Evolutionary conservation across 176 grass and related monocot genomes (phyloP).

Genomic region (Tillandsia fasciculata): DNA sequence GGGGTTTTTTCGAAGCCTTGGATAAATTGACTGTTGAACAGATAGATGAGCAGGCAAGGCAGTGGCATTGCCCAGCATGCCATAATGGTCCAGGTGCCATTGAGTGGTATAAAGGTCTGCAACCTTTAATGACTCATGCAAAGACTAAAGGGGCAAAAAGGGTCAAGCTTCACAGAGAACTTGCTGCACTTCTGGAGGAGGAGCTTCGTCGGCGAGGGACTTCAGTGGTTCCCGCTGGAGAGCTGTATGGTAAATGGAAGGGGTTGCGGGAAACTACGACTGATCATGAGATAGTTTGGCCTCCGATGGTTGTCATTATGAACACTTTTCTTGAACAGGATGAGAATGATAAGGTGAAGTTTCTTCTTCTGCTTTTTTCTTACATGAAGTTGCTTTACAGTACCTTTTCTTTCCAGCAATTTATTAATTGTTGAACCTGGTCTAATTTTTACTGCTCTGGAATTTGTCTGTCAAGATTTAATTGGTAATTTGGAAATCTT

Average conservation of each 20-base stretch:
- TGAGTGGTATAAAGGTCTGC: conserved; percentile 81
- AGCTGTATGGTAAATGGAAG: conserved; percentile 83
- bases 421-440: background rate
- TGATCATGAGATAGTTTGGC: conserved; percentile 65
- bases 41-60: conserved; percentile 45
- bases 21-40: conserved; percentile 49
- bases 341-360: conserved; percentile 61
- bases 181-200: conserved; percentile 62
- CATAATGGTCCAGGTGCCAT: conserved; percentile 88
- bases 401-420: background rate
- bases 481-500: no score
- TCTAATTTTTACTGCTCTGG: background rate
- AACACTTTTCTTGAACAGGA: conserved; percentile 66
- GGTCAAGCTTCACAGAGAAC: conserved; percentile 75
- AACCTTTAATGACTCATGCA: conserved; percentile 65
- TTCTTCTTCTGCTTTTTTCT: background rate
- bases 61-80: conserved; percentile 78
- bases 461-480: background rate
- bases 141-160: conserved; percentile 70
- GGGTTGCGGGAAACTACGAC: conserved; percentile 48
- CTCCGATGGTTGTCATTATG: conserved; percentile 89
- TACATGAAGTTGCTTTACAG: background rate
- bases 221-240: conserved; percentile 50
- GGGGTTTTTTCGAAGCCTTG: conserved; percentile 50
- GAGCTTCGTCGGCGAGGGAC: conserved; percentile 62